Percentiles rank a stretch among this genome's conserved stretches.
Conservation (phyloP, 2,329 filamentous ascomycete genomes). For the Aspergillus felis region DNA sequence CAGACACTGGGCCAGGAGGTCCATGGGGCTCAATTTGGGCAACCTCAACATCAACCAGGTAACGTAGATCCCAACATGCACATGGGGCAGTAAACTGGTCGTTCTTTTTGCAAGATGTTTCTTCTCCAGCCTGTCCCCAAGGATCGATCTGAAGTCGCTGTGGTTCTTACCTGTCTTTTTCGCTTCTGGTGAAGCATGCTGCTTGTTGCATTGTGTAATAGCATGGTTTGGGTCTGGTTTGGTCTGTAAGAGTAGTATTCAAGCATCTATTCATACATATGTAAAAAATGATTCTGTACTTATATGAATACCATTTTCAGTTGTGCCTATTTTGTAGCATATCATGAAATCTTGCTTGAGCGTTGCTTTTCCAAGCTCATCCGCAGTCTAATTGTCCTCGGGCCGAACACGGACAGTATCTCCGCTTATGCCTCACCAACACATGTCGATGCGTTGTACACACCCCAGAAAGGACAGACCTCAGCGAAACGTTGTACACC, state of each 20-base stretch:
- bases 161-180: not conserved
- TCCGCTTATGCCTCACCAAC: not conserved
- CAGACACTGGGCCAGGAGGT: constrained; percentile 43
- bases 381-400: not conserved
- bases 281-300: not conserved
- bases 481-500: not conserved
- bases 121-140: not conserved
- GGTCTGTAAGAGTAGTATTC: not conserved
- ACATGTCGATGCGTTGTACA: not conserved
- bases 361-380: not conserved
- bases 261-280: not conserved
- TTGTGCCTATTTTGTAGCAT: not conserved
- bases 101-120: not conserved
- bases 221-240: not conserved
- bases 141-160: not conserved
- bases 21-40: constrained; percentile 34
- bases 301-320: not conserved
- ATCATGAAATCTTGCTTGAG: not conserved
- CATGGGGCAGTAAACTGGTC: constrained; percentile 22
- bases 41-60: constrained; percentile 32
- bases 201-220: not conserved
- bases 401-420: constrained; percentile 1
- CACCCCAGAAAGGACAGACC: not conserved
- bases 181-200: not conserved
- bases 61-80: constrained; percentile 36